Conservation (phyloP, 352 stramenopile genomes). For the Phytophthora sansomeana region DNA sequence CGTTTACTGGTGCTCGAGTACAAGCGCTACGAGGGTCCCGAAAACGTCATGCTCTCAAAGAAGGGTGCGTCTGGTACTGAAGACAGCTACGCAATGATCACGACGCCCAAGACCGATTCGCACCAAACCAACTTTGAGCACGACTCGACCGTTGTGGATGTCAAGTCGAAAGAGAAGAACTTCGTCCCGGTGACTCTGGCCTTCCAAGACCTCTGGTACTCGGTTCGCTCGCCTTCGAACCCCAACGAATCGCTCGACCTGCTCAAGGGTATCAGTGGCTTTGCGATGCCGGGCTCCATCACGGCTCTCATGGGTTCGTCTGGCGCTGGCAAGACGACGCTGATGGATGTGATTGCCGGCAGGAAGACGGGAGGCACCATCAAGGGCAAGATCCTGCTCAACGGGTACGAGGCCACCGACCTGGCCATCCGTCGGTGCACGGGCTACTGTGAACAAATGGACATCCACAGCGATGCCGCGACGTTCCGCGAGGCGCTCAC, state of each 20-base stretch:
- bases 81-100: slow-evolving; percentile 8
- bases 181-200: slow-evolving; percentile 44
- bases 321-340: slow-evolving; percentile 80
- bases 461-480: slow-evolving; percentile 80
- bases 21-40: slow-evolving; percentile 37
- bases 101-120: slow-evolving; percentile 14
- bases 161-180: slow-evolving; percentile 23
- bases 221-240: slow-evolving; percentile 40
- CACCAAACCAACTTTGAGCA: background rate
- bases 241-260: slow-evolving; percentile 48
- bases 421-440: slow-evolving; percentile 48
- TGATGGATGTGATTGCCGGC: slow-evolving; percentile 93
- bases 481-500: slow-evolving; percentile 88
- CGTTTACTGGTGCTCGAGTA: slow-evolving; percentile 35
- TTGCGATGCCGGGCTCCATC: slow-evolving; percentile 57
- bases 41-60: slow-evolving; percentile 19
- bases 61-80: background rate
- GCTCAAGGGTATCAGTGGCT: slow-evolving; percentile 32
- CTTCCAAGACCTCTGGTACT: slow-evolving; percentile 51
- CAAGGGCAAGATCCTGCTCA: slow-evolving; percentile 59
- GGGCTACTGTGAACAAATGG: slow-evolving; percentile 79
- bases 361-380: slow-evolving; percentile 69
- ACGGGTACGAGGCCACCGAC: slow-evolving; percentile 40
- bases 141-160: slow-evolving; percentile 12
- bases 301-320: slow-evolving; percentile 89